Evolutionary conservation across 768 basidiomycete genomes (phyloP).

Genomic region (Lyophyllum shimeji): DNA sequence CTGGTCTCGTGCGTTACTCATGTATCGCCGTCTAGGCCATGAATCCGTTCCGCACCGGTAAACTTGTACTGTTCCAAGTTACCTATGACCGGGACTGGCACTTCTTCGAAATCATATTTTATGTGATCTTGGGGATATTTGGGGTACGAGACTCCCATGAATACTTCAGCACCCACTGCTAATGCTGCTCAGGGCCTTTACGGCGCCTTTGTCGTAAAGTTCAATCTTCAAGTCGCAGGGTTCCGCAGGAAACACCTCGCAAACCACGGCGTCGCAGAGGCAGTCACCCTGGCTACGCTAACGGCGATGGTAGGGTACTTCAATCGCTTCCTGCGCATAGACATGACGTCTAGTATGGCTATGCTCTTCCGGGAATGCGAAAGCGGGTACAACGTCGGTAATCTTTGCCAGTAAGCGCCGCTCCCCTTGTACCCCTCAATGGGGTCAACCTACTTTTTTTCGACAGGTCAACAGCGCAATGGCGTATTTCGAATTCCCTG

Average conservation of each 20-base stretch:
- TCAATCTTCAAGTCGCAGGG: constrained; percentile 92
- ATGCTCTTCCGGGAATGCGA: constrained; percentile 96
- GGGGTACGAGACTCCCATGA: constrained; percentile 56
- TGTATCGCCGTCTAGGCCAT: constrained; percentile 61
- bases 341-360: constrained; percentile 97
- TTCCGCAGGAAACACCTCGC: constrained; percentile 91
- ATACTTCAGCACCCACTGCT: constrained; percentile 10
- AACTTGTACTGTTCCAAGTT: constrained; percentile 96
- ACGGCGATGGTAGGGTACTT: constrained; percentile 93
- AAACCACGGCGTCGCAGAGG: constrained; percentile 85
- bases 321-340: constrained; percentile 92
- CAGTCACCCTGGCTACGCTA: constrained; percentile 79
- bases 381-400: constrained; percentile 83
- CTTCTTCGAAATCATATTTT: constrained; percentile 97
- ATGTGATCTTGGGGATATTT: constrained; percentile 92
- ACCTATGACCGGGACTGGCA: constrained; percentile 99
- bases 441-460: not conserved
- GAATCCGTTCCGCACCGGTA: constrained; percentile 98
- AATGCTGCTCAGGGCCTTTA: constrained; percentile 77
- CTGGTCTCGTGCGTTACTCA: not conserved
- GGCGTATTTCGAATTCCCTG: constrained; percentile 93
- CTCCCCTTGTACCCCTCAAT: not conserved
- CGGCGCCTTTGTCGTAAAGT: constrained; percentile 95
- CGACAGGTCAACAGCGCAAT: constrained; percentile 82
- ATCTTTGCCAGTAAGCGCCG: constrained; percentile 89